A percentile compares a stretch with the other conserved stretches of the same genome.
These are phyloP conservation scores for Saccharomyces hybrid DNA, from an alignment of 1,139 yeast genomes.

Conservation along the genomic window DNA sequence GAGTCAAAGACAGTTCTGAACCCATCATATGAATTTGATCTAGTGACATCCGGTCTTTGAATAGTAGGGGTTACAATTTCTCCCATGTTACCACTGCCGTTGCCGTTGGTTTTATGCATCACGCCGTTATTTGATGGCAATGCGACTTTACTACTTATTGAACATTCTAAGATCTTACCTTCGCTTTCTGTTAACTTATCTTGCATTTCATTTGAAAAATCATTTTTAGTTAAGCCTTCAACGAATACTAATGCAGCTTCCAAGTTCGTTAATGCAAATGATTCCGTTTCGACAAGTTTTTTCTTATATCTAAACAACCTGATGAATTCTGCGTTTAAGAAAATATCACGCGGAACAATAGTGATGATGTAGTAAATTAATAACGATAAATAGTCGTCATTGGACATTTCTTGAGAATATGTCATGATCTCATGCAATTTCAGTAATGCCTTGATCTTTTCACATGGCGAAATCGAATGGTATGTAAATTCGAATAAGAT, in stretches of 20 bases:
- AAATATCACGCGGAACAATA: conserved; percentile 37
- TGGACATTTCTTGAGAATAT: conserved; percentile 20
- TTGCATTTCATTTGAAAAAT: conserved; percentile 32
- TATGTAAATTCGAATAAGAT: conserved; percentile 5
- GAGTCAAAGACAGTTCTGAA: conserved; percentile 25
- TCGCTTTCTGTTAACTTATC: conserved; percentile 14
- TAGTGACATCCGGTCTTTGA: conserved; percentile 9
- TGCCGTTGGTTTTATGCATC: conserved; percentile 1
- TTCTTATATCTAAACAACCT: conserved; percentile 47
- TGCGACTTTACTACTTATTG: conserved; percentile 16
- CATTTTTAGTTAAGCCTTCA: conserved; percentile 40
- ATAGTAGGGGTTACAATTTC: conserved; percentile 5
- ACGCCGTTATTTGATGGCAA: conserved; percentile 11
- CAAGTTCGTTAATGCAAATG: conserved; percentile 54
- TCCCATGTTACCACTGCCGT: background rate
- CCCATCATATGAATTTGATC: conserved; percentile 23
- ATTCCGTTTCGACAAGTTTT: conserved; percentile 42
- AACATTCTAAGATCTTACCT: conserved; percentile 11
- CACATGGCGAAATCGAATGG: conserved; percentile 26
- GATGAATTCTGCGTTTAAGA: conserved; percentile 46
- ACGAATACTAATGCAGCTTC: conserved; percentile 56
- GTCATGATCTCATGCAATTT: conserved; percentile 26
- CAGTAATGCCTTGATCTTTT: conserved; percentile 23
- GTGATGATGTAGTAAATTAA: conserved; percentile 45
- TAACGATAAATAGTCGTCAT: conserved; percentile 50